phyloP scores from a whole-genome alignment of 2,329 filamentous ascomycete genomes.

The Fragosphaeria purpurea region DNA sequence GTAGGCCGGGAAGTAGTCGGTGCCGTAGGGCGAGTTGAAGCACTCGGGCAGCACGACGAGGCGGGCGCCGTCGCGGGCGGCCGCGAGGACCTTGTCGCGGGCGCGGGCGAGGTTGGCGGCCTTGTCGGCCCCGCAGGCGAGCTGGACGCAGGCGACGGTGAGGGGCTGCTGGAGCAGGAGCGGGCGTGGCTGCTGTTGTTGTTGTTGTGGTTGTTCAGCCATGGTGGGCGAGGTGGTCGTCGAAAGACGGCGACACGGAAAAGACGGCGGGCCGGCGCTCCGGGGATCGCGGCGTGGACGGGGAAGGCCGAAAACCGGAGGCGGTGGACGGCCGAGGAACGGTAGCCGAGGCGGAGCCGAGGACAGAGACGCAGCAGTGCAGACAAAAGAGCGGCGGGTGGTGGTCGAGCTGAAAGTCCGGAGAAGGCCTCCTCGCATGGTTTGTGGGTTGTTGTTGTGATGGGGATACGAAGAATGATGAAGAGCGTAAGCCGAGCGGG shows the following conservation, averaged over 20 bases:
- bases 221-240: neutral
- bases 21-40: constrained; percentile 97
- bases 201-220: neutral
- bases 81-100: constrained; percentile 71
- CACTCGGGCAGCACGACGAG: constrained; percentile 93
- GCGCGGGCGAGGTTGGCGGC: constrained; percentile 72
- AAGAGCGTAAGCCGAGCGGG: too few relatives aligned
- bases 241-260: neutral
- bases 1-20: constrained; percentile 79
- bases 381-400: too few relatives aligned
- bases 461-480: too few relatives aligned
- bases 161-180: constrained; percentile 61
- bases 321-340: too few relatives aligned
- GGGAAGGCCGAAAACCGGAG: neutral
- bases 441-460: too few relatives aligned
- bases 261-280: neutral
- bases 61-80: constrained; percentile 64
- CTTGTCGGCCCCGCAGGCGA: constrained; percentile 77
- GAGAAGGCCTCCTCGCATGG: too few relatives aligned
- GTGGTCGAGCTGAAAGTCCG: too few relatives aligned
- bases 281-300: neutral
- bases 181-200: constrained; percentile 14
- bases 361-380: neutral
- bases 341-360: neutral
- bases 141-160: constrained; percentile 72